A percentile compares a stretch with the other conserved stretches of the same genome.
Evolutionary conservation across 306 rosid species (phyloP).

Genomic region (Prunus campanulata): DNA sequence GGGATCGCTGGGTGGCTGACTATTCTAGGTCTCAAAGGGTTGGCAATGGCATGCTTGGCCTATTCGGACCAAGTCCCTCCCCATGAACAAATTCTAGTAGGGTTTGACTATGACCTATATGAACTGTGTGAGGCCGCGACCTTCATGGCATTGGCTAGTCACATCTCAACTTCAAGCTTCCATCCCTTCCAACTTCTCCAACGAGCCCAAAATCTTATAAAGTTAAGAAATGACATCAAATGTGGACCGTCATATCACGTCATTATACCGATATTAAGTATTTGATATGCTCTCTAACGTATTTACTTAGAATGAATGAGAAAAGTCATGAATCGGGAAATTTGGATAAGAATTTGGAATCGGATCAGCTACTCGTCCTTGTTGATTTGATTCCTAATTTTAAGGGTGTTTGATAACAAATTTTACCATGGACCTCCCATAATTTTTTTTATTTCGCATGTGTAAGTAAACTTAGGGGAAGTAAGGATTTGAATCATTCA

Average conservation of each 20-base stretch:
- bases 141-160: not conserved
- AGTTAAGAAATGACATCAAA: too few relatives aligned
- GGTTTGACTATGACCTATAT: not conserved
- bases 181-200: not conserved
- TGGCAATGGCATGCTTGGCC: constrained; percentile 22
- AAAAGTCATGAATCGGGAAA: too few relatives aligned
- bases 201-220: not conserved
- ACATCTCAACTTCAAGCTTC: not conserved
- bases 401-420: accelerated
- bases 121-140: not conserved
- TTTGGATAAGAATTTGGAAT: too few relatives aligned
- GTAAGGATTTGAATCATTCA: too few relatives aligned
- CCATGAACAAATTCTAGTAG: not conserved
- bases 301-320: too few relatives aligned
- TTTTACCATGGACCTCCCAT: too few relatives aligned
- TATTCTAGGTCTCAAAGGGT: constrained; percentile 25
- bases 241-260: not conserved
- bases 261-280: not conserved
- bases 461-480: too few relatives aligned
- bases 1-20: constrained; percentile 40
- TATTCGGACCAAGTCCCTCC: constrained; percentile 13
- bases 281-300: too few relatives aligned
- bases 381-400: too few relatives aligned
- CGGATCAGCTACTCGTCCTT: too few relatives aligned
- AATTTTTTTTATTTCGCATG: too few relatives aligned